phyloP scores from a whole-genome alignment of 2,329 filamentous ascomycete genomes.

The Stachybotrys chlorohalonatus region DNA sequence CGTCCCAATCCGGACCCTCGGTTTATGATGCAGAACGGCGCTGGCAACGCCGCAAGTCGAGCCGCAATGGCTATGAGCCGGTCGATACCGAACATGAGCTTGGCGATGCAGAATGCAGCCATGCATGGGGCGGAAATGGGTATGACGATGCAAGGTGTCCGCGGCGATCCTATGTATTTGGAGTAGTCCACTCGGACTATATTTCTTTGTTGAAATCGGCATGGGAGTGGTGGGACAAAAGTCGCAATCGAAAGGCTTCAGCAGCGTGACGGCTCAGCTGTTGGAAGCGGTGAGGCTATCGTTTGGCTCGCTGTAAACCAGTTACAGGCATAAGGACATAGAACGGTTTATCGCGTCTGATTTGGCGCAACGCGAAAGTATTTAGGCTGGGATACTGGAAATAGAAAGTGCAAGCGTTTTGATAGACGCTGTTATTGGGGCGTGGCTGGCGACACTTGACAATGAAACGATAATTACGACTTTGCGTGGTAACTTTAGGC shows the following conservation, averaged over 20 bases:
- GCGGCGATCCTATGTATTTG: slow-evolving; percentile 43
- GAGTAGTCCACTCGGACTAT: slow-evolving; percentile 20
- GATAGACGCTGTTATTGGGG: background rate
- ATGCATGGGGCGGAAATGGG: slow-evolving; percentile 34
- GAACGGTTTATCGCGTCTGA: too few species aligned
- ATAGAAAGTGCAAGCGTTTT: background rate
- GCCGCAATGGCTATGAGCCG: slow-evolving; percentile 30
- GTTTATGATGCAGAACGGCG: slow-evolving; percentile 34
- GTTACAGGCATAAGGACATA: too few species aligned
- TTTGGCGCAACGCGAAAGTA: too few species aligned
- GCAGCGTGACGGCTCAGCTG: too few species aligned
- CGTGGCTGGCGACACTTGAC: background rate
- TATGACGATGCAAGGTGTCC: slow-evolving; percentile 35
- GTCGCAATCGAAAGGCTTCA: too few species aligned
- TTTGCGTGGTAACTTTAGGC: background rate
- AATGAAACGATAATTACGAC: background rate
- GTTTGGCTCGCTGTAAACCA: too few species aligned
- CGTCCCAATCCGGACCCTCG: slow-evolving; percentile 22
- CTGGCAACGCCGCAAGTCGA: slow-evolving; percentile 23
- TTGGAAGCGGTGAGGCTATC: too few species aligned
- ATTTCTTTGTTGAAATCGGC: background rate
- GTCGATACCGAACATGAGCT: slow-evolving; percentile 37
- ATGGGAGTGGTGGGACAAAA: too few species aligned
- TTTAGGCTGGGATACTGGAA: too few species aligned
- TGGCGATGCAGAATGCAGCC: slow-evolving; percentile 28